phyloP scores from a whole-genome alignment of 129 eudicot genomes.

The Flaveria sonorensis region DNA sequence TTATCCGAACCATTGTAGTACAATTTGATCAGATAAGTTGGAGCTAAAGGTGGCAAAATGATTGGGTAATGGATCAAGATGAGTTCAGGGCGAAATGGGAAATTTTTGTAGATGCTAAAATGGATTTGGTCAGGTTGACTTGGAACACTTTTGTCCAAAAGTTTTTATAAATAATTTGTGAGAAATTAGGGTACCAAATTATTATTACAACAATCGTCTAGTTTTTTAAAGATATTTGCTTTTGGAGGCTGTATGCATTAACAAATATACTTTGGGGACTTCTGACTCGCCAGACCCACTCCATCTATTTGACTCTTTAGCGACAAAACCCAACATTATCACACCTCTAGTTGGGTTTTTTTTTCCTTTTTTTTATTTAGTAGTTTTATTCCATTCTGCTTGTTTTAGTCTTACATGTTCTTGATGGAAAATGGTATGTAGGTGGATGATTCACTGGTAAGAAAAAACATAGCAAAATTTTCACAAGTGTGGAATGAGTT shows the following conservation, averaged over 20 bases:
- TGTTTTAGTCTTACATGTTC: conserved; percentile 14
- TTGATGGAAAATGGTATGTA: conserved; percentile 27
- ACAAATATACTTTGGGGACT: background rate
- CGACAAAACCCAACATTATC: background rate
- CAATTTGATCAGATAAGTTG: conserved; percentile 1
- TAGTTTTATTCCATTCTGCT: background rate
- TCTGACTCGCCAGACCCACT: background rate
- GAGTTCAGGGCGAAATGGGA: background rate
- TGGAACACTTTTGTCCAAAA: background rate
- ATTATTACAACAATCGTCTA: background rate
- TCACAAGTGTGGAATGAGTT: conserved; percentile 99
- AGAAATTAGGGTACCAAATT: background rate
- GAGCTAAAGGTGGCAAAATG: conserved; percentile 5
- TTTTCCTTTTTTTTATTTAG: background rate
- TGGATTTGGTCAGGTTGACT: background rate
- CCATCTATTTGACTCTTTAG: background rate
- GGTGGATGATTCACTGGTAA: conserved; percentile 62
- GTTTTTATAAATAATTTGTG: background rate
- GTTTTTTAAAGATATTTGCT: background rate
- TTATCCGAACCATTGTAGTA: conserved; percentile 11
- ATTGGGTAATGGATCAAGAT: background rate
- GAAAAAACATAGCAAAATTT: conserved; percentile 82
- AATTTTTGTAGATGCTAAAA: background rate
- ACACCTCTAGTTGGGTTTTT: background rate
- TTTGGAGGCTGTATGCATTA: conserved; percentile 5